Evolutionary conservation across 352 stramenopile species (phyloP).

Genomic region (Globisporangium canariense): DNA sequence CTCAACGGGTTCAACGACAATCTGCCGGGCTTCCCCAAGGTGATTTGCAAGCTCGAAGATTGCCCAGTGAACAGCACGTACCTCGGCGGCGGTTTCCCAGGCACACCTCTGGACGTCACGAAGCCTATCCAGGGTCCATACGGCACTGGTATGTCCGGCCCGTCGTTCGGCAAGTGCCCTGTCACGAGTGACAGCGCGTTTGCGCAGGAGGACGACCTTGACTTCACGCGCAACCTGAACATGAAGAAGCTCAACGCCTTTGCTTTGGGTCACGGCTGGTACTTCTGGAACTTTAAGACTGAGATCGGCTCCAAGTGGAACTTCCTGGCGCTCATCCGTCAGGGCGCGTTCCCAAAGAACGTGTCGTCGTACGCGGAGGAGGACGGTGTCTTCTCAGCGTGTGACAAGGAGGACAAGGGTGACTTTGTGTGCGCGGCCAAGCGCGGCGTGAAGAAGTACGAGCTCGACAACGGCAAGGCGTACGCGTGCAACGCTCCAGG

Average conservation of each 20-base stretch:
- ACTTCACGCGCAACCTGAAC: constrained; percentile 78
- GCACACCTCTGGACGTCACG: constrained; percentile 82
- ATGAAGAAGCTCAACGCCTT: constrained; percentile 93
- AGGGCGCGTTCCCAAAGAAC: constrained; percentile 73
- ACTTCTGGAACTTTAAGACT: constrained; percentile 96
- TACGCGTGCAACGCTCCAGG: constrained; percentile 52
- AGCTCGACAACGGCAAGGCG: constrained; percentile 49
- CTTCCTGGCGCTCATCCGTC: constrained; percentile 70
- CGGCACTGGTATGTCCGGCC: constrained; percentile 76
- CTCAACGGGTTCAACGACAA: constrained; percentile 89
- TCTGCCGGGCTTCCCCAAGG: constrained; percentile 90
- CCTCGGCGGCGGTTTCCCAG: constrained; percentile 84
- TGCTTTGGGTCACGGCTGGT: constrained; percentile 90
- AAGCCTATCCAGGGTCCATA: constrained; percentile 87
- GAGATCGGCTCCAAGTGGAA: constrained; percentile 91
- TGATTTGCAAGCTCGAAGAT: constrained; percentile 85
- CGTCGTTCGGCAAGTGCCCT: constrained; percentile 86
- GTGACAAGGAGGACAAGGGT: constrained; percentile 65
- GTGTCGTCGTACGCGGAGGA: constrained; percentile 52
- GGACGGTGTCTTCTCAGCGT: constrained; percentile 67
- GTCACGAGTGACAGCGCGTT: constrained; percentile 82
- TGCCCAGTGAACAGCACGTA: constrained; percentile 87
- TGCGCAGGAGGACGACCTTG: constrained; percentile 76
- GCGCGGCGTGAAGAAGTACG: constrained; percentile 50
- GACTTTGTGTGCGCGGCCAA: constrained; percentile 70